Conservation (phyloP, 305 asterid genomes). For the Petunia hybrid region DNA sequence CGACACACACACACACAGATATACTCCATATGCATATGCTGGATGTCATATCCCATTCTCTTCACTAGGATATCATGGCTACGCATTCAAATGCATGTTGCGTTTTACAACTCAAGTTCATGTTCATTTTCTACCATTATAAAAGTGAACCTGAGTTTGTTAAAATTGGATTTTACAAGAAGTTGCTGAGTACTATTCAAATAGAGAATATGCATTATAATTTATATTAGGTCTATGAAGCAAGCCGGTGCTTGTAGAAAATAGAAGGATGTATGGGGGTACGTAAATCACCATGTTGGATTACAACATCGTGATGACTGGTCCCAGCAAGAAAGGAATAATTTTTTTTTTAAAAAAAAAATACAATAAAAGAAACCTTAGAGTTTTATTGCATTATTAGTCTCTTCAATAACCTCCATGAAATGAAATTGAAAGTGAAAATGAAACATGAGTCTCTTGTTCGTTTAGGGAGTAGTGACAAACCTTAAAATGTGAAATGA, state of each 20-base stretch:
- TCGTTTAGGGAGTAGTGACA: background rate
- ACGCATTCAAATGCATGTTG: too few relatives aligned
- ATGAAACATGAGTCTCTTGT: slow-evolving; percentile 5
- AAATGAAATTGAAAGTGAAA: slow-evolving; percentile 20
- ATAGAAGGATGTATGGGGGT: background rate
- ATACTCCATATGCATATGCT: too few relatives aligned
- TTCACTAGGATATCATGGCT: too few relatives aligned
- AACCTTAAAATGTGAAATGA: background rate
- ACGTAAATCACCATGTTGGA: background rate
- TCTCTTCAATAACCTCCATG: background rate
- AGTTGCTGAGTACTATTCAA: too few relatives aligned
- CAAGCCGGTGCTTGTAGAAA: background rate
- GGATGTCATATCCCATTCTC: too few relatives aligned
- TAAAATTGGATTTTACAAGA: too few relatives aligned
- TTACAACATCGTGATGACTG: background rate
- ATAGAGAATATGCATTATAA: too few relatives aligned
- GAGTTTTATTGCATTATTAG: background rate
- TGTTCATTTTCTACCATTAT: background rate
- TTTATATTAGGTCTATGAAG: background rate
- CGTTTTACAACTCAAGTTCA: background rate
- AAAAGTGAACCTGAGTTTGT: background rate
- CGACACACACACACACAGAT: too few relatives aligned
- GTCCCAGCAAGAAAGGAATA: background rate
- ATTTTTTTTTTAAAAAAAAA: background rate
- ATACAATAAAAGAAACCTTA: background rate